phyloP scores from a whole-genome alignment of 331 rosid species.

The Telfairia occidentalis region DNA sequence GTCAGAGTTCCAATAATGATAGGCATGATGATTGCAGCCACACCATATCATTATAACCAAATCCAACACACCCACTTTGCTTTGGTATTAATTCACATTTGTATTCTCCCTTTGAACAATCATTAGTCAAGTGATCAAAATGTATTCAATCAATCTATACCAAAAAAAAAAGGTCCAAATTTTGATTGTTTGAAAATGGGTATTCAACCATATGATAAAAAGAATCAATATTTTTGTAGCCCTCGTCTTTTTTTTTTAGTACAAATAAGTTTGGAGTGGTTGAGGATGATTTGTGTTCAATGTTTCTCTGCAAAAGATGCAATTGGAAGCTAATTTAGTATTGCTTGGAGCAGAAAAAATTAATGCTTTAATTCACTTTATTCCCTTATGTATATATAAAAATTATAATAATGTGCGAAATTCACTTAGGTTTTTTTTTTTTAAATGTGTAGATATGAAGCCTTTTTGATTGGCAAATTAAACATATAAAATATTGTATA shows the following conservation, averaged over 20 bases:
- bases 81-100: not conserved
- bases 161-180: not conserved
- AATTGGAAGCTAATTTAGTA: not conserved
- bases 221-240: not conserved
- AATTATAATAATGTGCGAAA: not conserved
- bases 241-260: not conserved
- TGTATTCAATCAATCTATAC: not conserved
- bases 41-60: slow-evolving; percentile 33
- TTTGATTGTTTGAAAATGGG: not conserved
- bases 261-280: not conserved
- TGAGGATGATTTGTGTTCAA: not conserved
- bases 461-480: not conserved
- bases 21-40: slow-evolving; percentile 42
- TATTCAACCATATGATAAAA: not conserved
- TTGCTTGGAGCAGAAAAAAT: not conserved
- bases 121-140: not conserved
- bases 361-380: not conserved
- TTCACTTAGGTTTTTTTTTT: not conserved
- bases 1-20: slow-evolving; percentile 47
- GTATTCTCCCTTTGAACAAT: not conserved
- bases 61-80: not conserved
- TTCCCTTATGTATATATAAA: not conserved
- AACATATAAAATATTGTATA: not conserved
- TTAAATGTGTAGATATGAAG: not conserved
- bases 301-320: slow-evolving; percentile 3